Evolutionary conservation across 148 eudicot genomes (phyloP).

Genomic region (Nepenthes mirabilis): DNA sequence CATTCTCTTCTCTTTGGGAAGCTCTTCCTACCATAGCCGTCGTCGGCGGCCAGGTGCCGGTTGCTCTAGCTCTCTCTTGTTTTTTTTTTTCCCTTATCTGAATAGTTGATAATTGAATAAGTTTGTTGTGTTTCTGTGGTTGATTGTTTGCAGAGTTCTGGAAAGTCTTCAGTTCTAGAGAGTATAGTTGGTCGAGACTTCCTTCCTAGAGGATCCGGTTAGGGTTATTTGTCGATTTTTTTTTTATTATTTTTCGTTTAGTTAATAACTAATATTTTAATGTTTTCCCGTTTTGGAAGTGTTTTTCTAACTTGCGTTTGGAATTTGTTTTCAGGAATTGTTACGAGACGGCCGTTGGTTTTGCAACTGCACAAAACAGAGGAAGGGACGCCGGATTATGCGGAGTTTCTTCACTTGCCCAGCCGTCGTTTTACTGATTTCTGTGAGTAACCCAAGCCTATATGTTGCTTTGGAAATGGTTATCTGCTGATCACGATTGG

Average conservation of each 20-base stretch:
- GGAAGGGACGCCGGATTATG: slow-evolving; percentile 64
- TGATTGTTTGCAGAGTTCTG: slow-evolving; percentile 60
- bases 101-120: neutral
- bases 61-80: too few species aligned
- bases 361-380: slow-evolving; percentile 82
- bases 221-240: slow-evolving; percentile 3
- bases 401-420: slow-evolving; percentile 84
- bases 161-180: slow-evolving; percentile 90
- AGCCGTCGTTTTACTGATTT: slow-evolving; percentile 64
- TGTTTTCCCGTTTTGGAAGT: slow-evolving; percentile 1
- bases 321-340: slow-evolving; percentile 49
- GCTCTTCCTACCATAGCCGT: slow-evolving; percentile 69
- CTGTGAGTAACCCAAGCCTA: slow-evolving; percentile 22
- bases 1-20: slow-evolving; percentile 65
- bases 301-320: neutral
- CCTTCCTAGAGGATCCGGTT: slow-evolving; percentile 97
- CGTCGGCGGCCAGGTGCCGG: slow-evolving; percentile 57
- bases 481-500: neutral
- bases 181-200: slow-evolving; percentile 94
- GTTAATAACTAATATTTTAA: neutral
- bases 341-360: slow-evolving; percentile 90
- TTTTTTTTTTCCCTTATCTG: neutral
- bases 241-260: neutral
- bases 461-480: neutral
- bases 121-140: neutral